These are phyloP conservation scores for Rhodamnia argentea DNA, from an alignment of 345 rosid genomes.

Conservation along the genomic window DNA sequence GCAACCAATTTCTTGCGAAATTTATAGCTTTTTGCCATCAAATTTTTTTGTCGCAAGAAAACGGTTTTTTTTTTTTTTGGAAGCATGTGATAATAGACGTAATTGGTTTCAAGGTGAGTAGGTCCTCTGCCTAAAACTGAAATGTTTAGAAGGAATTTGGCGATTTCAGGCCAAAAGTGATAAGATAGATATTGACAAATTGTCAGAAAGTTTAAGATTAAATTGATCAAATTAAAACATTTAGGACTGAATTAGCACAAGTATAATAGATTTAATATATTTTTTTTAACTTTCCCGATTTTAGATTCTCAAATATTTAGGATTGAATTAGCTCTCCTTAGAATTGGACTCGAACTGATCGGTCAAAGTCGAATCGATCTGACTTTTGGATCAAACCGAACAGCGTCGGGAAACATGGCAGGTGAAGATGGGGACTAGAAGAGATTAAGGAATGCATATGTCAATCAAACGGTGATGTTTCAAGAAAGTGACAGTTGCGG, in stretches of 20 bases:
- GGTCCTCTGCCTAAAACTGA: too few species aligned
- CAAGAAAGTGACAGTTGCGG: neutral
- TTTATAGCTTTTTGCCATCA: neutral
- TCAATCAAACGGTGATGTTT: neutral
- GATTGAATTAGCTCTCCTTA: neutral
- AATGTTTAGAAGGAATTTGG: too few species aligned
- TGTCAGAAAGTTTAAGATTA: too few species aligned
- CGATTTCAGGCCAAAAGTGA: too few species aligned
- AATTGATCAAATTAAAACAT: too few species aligned
- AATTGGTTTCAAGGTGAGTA: neutral
- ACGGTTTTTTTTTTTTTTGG: neutral
- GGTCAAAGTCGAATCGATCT: neutral
- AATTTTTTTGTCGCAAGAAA: neutral
- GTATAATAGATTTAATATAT: too few species aligned
- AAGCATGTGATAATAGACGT: neutral
- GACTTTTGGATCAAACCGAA: neutral
- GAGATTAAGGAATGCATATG: neutral
- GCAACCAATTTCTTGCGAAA: neutral
- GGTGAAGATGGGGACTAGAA: neutral
- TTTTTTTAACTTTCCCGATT: too few species aligned
- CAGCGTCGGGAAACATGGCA: neutral
- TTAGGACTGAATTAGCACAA: too few species aligned
- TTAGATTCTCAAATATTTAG: too few species aligned
- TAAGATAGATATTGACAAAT: too few species aligned
- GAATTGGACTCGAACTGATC: neutral